Base-by-base conservation (phyloP, 164 flowering plant species). In the Akebia trifoliata region DNA sequence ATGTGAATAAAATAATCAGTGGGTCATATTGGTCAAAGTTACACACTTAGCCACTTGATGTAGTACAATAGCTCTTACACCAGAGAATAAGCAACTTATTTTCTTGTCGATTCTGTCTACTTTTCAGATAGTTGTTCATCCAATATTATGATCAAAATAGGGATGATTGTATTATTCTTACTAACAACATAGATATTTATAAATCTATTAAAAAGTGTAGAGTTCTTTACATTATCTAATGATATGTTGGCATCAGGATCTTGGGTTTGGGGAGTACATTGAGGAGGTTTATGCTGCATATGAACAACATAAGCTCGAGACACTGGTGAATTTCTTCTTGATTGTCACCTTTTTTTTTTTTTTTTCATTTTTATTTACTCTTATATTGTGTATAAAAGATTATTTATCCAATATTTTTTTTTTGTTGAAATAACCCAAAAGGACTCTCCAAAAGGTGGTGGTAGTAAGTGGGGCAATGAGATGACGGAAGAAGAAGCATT, bases 401-500 rank as follows among this genome's bases (percentile, higher is more conserved):
- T 43, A 29, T 11, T 30, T 29, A 50, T 50, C 14, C 17, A 11
- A 15, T 47, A 18, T 32, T 24, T 36, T 57, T 36, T 38, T 6
- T n/a, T n/a, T n/a, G n/a, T n/a, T n/a, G n/a, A 6, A 34, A 60
- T 31, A 24, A 26, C 29, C 14, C 5, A 18, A 71, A 70, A 90
- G 82, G 97, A 88, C 59, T 74, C 96, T 1, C 71, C 81, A 14
- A 85, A 72, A 72, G 77, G 76, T 51, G 95, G 82, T n/a, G n/a
- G n/a, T n/a, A n/a, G n/a, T 9, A 88, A 85, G 61, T 81, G 85
- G 82, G 72, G 69, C 52, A 78, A 71, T 0, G 91, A 81, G 74
- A 94, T 94, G 99, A 88, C 88, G 0, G 99, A 90, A 71, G 96
- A 94, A 77, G 93, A 90, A 78, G 96, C 95, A 34, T 63, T 74